phyloP scores from a whole-genome alignment of 257 asterid genomes.

The Jaltomata sinuosa region DNA sequence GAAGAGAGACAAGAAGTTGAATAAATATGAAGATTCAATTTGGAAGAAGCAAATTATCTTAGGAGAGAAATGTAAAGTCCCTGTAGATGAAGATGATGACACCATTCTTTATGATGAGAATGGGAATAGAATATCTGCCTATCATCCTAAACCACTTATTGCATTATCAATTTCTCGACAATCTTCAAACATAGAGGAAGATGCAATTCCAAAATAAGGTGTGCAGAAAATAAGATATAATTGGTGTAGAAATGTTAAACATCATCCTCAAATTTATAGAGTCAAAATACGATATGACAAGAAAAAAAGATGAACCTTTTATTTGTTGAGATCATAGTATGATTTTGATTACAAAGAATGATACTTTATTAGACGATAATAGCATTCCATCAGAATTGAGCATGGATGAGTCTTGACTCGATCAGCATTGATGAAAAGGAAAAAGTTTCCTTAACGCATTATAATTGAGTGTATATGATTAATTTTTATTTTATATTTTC shows the following conservation, averaged over 20 bases:
- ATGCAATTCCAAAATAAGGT: conserved; percentile 3
- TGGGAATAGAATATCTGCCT: conserved; percentile 47
- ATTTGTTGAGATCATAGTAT: background rate
- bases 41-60: conserved; percentile 88
- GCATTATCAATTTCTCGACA: conserved; percentile 10
- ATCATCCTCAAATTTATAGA: background rate
- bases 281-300: background rate
- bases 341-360: background rate
- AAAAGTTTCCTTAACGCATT: background rate
- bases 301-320: background rate
- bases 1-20: conserved; percentile 29
- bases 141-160: conserved; percentile 30
- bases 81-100: conserved; percentile 31
- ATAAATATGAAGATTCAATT: conserved; percentile 58
- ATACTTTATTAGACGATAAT: background rate
- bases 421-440: background rate
- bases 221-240: background rate
- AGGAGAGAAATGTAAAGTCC: conserved; percentile 78
- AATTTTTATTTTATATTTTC: background rate
- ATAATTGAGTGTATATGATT: background rate
- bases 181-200: conserved; percentile 1
- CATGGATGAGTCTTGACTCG: background rate
- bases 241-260: background rate
- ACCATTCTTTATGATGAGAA: conserved; percentile 50
- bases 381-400: background rate